phyloP scores from a whole-genome alignment of 176 grass and related monocot genomes.

The Lolium multiflorum region DNA sequence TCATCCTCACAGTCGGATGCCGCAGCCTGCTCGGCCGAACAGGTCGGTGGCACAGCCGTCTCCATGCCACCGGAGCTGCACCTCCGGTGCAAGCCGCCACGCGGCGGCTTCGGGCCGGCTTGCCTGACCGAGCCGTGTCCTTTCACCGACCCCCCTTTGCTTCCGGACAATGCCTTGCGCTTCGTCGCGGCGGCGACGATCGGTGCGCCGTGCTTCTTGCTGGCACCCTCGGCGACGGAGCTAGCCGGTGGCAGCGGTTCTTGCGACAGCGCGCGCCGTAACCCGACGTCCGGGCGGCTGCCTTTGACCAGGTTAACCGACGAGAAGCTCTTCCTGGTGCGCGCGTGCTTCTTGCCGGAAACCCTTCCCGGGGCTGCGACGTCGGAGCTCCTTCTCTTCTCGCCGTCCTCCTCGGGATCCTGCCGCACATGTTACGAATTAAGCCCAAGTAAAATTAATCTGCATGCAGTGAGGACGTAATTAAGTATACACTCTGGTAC shows the following conservation, averaged over 20 bases:
- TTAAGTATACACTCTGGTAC: too few relatives aligned
- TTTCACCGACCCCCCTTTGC: constrained; percentile 15
- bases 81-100: constrained; percentile 22
- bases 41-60: neutral
- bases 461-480: neutral
- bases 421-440: constrained; percentile 22
- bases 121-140: neutral
- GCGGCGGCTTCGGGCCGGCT: constrained; percentile 30
- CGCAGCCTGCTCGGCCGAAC: neutral
- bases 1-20: neutral
- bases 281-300: neutral
- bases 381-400: constrained; percentile 52
- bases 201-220: neutral
- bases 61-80: constrained; percentile 24
- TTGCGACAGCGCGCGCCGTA: constrained; percentile 43
- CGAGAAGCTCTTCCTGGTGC: constrained; percentile 56
- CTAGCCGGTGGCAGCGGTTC: constrained; percentile 21
- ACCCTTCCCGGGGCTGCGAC: constrained; percentile 41
- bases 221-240: neutral
- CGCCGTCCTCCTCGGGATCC: constrained; percentile 14
- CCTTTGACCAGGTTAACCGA: constrained; percentile 16
- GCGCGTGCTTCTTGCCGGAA: constrained; percentile 51
- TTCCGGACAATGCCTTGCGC: neutral
- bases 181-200: neutral
- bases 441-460: neutral